Evolutionary conservation across 2,329 filamentous ascomycete species (phyloP).

Genomic region (Phoma sp.): DNA sequence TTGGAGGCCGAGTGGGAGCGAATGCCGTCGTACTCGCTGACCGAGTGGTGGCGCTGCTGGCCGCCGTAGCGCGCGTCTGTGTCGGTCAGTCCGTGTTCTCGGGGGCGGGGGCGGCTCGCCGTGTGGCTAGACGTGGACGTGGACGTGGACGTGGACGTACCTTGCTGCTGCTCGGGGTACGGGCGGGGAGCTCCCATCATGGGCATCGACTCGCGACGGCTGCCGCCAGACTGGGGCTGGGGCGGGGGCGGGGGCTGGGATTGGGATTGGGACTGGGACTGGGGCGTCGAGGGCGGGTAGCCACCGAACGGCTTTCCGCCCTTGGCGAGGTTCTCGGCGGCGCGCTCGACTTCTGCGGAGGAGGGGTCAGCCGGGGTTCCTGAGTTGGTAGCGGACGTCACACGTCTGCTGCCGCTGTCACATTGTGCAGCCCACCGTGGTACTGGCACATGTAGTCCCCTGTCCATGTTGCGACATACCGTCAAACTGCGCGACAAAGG

Average conservation of each 20-base stretch:
- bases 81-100: slow-evolving; percentile 18
- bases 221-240: slow-evolving; percentile 53
- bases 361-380: slow-evolving; percentile 21
- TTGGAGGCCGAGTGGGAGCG: slow-evolving; percentile 77
- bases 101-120: neutral
- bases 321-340: slow-evolving; percentile 94
- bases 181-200: slow-evolving; percentile 60
- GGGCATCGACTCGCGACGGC: slow-evolving; percentile 82
- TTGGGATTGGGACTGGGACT: neutral
- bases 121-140: neutral
- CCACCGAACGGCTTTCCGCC: slow-evolving; percentile 86
- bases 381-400: neutral
- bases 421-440: neutral
- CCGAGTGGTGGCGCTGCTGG: slow-evolving; percentile 78
- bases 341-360: slow-evolving; percentile 85
- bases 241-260: slow-evolving; percentile 27
- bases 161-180: slow-evolving; percentile 63
- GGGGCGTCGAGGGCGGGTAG: slow-evolving; percentile 30
- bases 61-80: slow-evolving; percentile 71
- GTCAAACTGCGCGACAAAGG: slow-evolving; percentile 88
- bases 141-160: slow-evolving; percentile 50
- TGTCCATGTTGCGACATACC: slow-evolving; percentile 64
- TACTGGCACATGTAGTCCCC: neutral
- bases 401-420: neutral
- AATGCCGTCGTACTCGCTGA: slow-evolving; percentile 81